Evolutionary conservation across 345 rosid genomes (phyloP).

Genomic region (Linum tenue): DNA sequence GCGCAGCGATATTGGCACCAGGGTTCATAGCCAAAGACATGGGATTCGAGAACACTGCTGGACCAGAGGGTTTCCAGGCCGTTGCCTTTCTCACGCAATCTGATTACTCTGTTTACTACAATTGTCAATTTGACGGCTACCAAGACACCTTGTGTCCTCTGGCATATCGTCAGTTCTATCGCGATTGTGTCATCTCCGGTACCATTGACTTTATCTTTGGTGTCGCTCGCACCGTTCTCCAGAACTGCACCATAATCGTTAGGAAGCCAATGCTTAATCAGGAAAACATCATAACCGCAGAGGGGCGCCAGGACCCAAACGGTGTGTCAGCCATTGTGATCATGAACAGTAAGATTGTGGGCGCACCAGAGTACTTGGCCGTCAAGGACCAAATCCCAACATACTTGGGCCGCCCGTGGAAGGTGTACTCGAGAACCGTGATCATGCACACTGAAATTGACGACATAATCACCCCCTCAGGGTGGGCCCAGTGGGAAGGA

Average conservation of each 20-base stretch:
- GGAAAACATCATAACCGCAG: conserved; percentile 51
- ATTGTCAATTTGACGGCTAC: conserved; percentile 17
- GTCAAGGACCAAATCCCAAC: conserved; percentile 33
- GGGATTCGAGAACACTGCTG: conserved; percentile 23
- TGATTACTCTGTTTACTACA: conserved; percentile 16
- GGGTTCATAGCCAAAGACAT: conserved; percentile 26
- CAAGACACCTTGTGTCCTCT: conserved; percentile 20
- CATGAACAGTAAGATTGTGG: conserved; percentile 52
- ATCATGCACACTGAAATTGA: conserved; percentile 47
- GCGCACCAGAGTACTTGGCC: conserved; percentile 25
- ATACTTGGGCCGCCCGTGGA: conserved; percentile 76
- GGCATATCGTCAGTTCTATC: conserved; percentile 24
- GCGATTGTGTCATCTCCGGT: conserved; percentile 18
- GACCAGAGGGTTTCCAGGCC: conserved; percentile 15
- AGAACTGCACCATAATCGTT: conserved; percentile 50
- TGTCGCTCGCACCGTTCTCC: conserved; percentile 41
- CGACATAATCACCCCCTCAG: conserved; percentile 45
- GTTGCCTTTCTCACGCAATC: conserved; percentile 12
- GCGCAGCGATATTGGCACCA: background rate
- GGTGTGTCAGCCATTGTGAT: conserved; percentile 44
- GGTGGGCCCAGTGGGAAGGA: conserved; percentile 51
- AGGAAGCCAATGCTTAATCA: conserved; percentile 40
- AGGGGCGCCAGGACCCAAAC: conserved; percentile 39
- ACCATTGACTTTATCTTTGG: conserved; percentile 54
- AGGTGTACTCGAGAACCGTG: conserved; percentile 43